Conservation (phyloP, 2,329 filamentous ascomycete genomes). For the Chaetomiaceae sp. region DNA sequence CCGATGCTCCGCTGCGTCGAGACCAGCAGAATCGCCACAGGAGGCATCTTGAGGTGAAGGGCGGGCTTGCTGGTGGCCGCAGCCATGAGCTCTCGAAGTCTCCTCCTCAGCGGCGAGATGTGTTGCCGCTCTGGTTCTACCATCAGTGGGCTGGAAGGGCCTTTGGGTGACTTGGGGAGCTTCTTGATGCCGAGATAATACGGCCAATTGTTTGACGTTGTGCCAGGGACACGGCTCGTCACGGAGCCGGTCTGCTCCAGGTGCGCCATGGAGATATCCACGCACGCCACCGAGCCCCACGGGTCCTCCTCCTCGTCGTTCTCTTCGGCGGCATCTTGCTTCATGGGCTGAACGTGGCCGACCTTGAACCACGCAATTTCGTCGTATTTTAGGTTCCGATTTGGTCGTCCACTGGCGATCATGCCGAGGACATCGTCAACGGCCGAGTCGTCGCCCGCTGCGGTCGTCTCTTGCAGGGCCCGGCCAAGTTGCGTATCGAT, state of each 20-base stretch:
- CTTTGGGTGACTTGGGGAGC: conserved; percentile 48
- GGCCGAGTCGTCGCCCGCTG: conserved; percentile 53
- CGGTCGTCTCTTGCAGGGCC: conserved; percentile 69
- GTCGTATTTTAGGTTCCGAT: conserved; percentile 40
- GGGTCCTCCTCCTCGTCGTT: conserved; percentile 61
- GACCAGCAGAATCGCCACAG: conserved; percentile 79
- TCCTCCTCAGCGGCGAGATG: conserved; percentile 59
- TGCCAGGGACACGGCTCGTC: conserved; percentile 72
- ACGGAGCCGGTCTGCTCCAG: conserved; percentile 91
- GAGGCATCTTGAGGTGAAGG: conserved; percentile 80
- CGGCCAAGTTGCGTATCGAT: conserved; percentile 82
- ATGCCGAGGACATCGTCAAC: conserved; percentile 67
- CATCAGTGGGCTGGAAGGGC: conserved; percentile 38
- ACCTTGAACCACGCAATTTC: conserved; percentile 91
- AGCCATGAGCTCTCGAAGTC: conserved; percentile 77
- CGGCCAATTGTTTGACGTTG: conserved; percentile 74
- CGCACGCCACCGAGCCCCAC: conserved; percentile 82
- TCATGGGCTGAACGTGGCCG: conserved; percentile 62
- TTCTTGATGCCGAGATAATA: conserved; percentile 81
- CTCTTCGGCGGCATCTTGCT: conserved; percentile 35
- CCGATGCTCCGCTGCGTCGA: conserved; percentile 93
- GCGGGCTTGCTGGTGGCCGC: conserved; percentile 86
- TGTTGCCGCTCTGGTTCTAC: conserved; percentile 45
- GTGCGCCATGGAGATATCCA: conserved; percentile 80
- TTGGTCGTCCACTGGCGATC: conserved; percentile 39